Evolutionary conservation across 2,329 filamentous ascomycete genomes (phyloP), one percentile per base, ranked within the genome.

Genomic region (Aureobasidium leucospermi): DNA sequence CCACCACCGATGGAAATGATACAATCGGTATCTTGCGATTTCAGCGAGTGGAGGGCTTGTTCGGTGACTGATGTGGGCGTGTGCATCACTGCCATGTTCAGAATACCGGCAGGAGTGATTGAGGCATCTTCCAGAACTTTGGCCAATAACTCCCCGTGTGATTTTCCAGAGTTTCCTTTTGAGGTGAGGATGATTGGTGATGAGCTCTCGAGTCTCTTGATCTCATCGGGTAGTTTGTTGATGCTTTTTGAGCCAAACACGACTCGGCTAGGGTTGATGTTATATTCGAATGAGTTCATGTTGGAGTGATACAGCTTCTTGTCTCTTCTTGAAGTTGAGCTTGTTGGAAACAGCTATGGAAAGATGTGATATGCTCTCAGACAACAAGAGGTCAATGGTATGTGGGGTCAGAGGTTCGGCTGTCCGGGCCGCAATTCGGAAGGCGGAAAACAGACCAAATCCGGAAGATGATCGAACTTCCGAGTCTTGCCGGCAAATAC

Each of bases 51-150:
- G n/a, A 84, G 65, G 0, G 83, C 83, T 65, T 78, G 76, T 19
- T 84, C 78, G 2, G 83, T 85, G 59, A 85, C 71, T 61, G 80
- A 67, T 4, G 74, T 78, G 1, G 83, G 84, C 0, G 83, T 86
- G 71, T 86, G 84, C 83, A 86, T 85, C 3, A 79, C 79, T 1
- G 84, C 84, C 63, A 81, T 76, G 45, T 72, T 72, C 70, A 83
- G 85, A 53, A 78, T 72, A 36, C 79, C 79, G 23, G 48, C 48
- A 6, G 47, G 31, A 38, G 16, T 36, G 16, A 38, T 6, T 77
- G 79, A n/a, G 78, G 68, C 48, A 75, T 73, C 11, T n/a, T 13
- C 13, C n/a, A 49, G 11, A 6, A 49, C 19, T 31, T 49, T n/a
- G 16, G 61, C 72, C 73, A 10, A 48, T 32, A 16, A 39, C 60